These are phyloP conservation scores for Diaporthe sp. DNA, from an alignment of 2,329 filamentous ascomycete genomes.

Conservation along the genomic window DNA sequence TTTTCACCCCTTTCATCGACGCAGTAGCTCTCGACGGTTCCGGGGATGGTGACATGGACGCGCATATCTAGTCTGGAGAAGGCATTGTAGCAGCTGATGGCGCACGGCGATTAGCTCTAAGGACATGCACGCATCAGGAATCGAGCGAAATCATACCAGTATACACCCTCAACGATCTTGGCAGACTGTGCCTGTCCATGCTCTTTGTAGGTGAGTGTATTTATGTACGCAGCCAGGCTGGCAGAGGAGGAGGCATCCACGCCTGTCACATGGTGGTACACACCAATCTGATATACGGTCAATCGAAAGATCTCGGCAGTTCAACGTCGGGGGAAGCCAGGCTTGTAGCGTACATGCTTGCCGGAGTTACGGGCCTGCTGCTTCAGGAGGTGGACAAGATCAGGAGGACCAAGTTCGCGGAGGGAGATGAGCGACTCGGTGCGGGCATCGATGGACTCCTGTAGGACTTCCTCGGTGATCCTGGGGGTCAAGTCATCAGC, in stretches of 20 bases:
- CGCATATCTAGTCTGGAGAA: conserved; percentile 99
- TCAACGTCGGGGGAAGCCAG: conserved; percentile 16
- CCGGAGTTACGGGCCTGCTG: conserved; percentile 70
- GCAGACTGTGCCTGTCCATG: conserved; percentile 80
- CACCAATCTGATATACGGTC: conserved; percentile 74
- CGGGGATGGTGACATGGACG: conserved; percentile 96
- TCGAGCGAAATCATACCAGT: conserved; percentile 77
- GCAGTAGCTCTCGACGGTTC: conserved; percentile 96
- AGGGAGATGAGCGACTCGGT: conserved; percentile 89
- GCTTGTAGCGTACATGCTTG: conserved; percentile 62
- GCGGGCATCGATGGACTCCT: conserved; percentile 92
- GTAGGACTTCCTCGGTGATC: conserved; percentile 92
- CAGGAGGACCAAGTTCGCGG: conserved; percentile 94
- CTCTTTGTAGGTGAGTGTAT: conserved; percentile 93
- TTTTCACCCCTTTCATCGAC: conserved; percentile 97
- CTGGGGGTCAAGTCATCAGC: conserved; percentile 61
- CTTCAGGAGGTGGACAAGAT: conserved; percentile 95
- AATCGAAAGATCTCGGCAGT: conserved; percentile 35
- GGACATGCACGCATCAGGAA: conserved; percentile 16
- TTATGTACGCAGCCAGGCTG: conserved; percentile 97
- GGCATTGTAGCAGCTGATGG: conserved; percentile 90
- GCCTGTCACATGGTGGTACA: conserved; percentile 98
- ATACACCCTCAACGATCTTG: conserved; percentile 94
- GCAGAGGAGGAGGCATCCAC: conserved; percentile 98
- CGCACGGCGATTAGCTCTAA: conserved; percentile 41